These are phyloP conservation scores for Penicillium verhagenii DNA, from an alignment of 495 filamentous ascomycete genomes.

Conservation along the genomic window DNA sequence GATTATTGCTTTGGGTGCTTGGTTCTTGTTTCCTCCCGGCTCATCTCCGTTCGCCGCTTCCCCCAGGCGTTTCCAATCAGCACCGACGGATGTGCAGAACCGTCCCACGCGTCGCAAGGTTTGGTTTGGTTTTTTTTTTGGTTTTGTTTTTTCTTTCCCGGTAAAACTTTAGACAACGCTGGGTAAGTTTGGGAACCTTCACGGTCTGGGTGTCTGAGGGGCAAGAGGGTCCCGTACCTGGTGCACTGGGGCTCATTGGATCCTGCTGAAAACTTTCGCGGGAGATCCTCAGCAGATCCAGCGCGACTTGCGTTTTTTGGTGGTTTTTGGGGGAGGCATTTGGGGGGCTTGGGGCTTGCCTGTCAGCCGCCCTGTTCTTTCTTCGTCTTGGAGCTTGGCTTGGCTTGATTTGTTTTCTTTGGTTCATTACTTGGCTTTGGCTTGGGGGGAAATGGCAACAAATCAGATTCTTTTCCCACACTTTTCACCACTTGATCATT, in stretches of 20 bases:
- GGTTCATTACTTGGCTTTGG: not conserved
- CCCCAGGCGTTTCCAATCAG: conserved; percentile 15
- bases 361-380: no score
- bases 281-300: conserved; percentile 49
- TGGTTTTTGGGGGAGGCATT: no score
- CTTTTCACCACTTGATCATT: no score
- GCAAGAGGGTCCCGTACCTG: conserved; percentile 27
- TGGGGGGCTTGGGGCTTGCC: no score
- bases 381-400: no score
- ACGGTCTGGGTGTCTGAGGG: conserved; percentile 7
- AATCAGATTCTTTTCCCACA: not conserved
- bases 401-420: no score
- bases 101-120: conserved; percentile 21
- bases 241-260: conserved; percentile 26
- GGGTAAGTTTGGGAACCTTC: no score
- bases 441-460: not conserved
- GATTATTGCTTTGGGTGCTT: no score
- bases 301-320: no score
- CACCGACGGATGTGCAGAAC: conserved; percentile 14
- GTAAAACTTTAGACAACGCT: conserved; percentile 26
- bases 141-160: conserved; percentile 7
- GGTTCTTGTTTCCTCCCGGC: conserved; percentile 10
- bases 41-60: conserved; percentile 1
- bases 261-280: conserved; percentile 36
- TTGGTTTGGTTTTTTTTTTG: not conserved